Evolutionary conservation across 2,329 filamentous ascomycete genomes (phyloP).

Genomic region (Cryphonectria japonica): DNA sequence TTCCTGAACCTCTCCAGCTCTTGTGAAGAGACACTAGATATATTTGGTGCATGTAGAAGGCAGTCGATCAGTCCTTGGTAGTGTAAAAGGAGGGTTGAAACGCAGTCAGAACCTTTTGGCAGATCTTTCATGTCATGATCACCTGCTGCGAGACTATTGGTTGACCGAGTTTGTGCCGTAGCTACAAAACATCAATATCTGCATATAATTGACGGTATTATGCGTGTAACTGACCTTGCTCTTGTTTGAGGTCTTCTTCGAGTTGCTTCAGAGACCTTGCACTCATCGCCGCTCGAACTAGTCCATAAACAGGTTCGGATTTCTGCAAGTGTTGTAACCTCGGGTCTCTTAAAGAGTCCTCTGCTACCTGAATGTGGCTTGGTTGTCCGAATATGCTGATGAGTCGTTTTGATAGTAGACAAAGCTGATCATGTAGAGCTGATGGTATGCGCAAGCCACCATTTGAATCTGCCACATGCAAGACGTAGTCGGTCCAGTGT

Average conservation of each 20-base stretch:
- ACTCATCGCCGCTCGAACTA: not conserved
- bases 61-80: slow-evolving; percentile 25
- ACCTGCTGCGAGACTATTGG: too few species aligned
- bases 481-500: slow-evolving; percentile 38
- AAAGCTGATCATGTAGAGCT: slow-evolving; percentile 16
- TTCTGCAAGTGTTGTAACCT: not conserved
- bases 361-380: not conserved
- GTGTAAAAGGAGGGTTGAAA: not conserved
- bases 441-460: not conserved
- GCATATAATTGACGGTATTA: not conserved
- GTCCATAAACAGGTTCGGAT: not conserved
- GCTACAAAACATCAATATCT: not conserved
- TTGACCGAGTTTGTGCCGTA: not conserved
- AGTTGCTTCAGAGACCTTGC: not conserved
- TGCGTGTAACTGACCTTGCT: not conserved
- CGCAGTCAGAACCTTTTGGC: not conserved
- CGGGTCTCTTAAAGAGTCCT: not conserved
- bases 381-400: not conserved
- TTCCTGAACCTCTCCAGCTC: slow-evolving; percentile 31
- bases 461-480: slow-evolving; percentile 11
- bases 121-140: not conserved
- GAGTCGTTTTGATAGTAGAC: slow-evolving; percentile 10
- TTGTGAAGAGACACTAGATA: slow-evolving; percentile 14
- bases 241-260: not conserved
- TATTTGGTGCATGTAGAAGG: slow-evolving; percentile 20